phyloP scores from a whole-genome alignment of 352 stramenopile species.

The Globisporangium spinosum region DNA sequence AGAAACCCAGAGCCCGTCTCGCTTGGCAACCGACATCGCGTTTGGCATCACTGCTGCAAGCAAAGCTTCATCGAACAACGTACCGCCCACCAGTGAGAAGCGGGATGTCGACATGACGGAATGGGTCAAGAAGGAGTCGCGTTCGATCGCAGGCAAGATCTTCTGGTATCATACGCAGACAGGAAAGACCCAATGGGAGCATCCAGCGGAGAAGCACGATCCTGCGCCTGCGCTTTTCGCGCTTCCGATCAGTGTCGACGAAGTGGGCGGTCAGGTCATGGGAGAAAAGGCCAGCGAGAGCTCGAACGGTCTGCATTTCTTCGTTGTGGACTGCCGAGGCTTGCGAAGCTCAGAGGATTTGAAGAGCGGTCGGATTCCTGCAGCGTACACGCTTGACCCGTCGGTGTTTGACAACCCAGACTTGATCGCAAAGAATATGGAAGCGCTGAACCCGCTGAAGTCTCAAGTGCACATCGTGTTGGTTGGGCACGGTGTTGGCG shows the following conservation, averaged over 20 bases:
- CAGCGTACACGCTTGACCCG: conserved; percentile 71
- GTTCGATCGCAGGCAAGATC: conserved; percentile 65
- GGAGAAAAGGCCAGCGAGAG: conserved; percentile 42
- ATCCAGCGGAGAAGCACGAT: conserved; percentile 59
- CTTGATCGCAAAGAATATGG: conserved; percentile 68
- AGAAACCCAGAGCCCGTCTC: conserved; percentile 44
- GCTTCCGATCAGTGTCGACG: conserved; percentile 58
- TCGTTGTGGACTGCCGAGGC: conserved; percentile 73
- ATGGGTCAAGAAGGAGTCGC: conserved; percentile 75
- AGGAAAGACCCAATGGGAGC: conserved; percentile 77
- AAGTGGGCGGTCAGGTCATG: conserved; percentile 68
- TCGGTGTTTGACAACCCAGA: conserved; percentile 80
- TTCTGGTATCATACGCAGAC: conserved; percentile 80
- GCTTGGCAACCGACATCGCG: conserved; percentile 52
- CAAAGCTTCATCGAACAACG: conserved; percentile 19
- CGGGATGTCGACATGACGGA: conserved; percentile 71
- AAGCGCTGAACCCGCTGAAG: conserved; percentile 66
- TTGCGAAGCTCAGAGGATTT: conserved; percentile 74
- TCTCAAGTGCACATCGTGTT: conserved; percentile 73
- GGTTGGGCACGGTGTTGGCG: conserved; percentile 64
- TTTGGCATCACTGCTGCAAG: conserved; percentile 33
- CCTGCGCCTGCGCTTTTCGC: conserved; percentile 59
- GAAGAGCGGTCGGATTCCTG: conserved; percentile 73
- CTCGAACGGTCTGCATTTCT: conserved; percentile 42
- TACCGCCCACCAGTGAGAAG: conserved; percentile 14